phyloP scores from a whole-genome alignment of 2,329 filamentous ascomycete species.

The Ophiostoma tasmaniense region DNA sequence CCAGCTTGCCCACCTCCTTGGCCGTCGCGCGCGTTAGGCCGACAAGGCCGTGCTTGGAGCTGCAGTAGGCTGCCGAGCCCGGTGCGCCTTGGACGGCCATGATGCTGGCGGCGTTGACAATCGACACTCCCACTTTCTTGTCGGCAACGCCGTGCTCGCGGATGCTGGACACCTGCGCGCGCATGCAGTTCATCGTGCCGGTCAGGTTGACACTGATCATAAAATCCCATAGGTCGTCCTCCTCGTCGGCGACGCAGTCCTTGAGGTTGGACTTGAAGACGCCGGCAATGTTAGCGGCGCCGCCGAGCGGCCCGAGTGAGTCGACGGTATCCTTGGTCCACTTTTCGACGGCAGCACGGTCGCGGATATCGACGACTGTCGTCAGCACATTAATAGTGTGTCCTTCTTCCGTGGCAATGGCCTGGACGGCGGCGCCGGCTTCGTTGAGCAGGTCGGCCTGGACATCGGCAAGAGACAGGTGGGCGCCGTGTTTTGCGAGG shows the following conservation, averaged over 20 bases:
- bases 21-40: constrained; percentile 31
- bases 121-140: constrained; percentile 10
- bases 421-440: background rate
- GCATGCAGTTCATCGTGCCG: constrained; percentile 44
- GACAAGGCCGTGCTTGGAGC: constrained; percentile 32
- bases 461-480: constrained; percentile 39
- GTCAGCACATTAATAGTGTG: background rate
- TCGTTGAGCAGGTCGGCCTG: constrained; percentile 37
- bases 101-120: constrained; percentile 21
- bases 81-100: constrained; percentile 26
- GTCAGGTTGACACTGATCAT: constrained; percentile 42
- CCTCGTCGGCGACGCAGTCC: constrained; percentile 34
- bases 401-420: background rate
- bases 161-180: constrained; percentile 25
- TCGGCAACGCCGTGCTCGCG: constrained; percentile 8
- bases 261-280: constrained; percentile 36
- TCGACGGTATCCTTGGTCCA: constrained; percentile 42
- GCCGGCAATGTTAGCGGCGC: constrained; percentile 48
- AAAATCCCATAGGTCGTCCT: constrained; percentile 41
- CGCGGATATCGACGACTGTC: background rate
- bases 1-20: constrained; percentile 34
- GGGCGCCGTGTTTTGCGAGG: constrained; percentile 34
- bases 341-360: constrained; percentile 11
- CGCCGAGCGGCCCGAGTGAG: constrained; percentile 44
- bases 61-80: constrained; percentile 31